Conservation (phyloP, 2,329 filamentous ascomycete species). For the Coniochaeta hoffmannii region DNA sequence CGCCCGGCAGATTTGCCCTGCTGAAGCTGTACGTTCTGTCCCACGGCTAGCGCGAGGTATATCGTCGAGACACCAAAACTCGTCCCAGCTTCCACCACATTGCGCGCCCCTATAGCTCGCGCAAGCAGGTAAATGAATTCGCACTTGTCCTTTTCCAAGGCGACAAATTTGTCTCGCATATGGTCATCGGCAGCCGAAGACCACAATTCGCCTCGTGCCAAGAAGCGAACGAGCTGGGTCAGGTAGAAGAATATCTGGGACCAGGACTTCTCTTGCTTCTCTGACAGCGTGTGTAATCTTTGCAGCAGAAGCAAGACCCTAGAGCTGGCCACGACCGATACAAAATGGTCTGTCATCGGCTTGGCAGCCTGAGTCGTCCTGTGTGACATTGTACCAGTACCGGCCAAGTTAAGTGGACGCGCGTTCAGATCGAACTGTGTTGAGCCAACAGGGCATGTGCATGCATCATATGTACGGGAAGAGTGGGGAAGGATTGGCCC, state of each 20-base stretch:
- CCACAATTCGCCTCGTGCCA: slow-evolving; percentile 10
- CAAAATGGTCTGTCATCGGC: background rate
- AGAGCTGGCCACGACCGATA: background rate
- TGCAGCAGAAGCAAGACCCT: background rate
- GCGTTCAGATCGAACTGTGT: no score
- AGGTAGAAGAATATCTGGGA: slow-evolving; percentile 20
- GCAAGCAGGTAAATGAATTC: background rate
- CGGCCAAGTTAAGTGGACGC: background rate
- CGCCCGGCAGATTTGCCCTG: background rate
- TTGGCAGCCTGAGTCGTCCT: background rate
- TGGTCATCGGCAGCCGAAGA: slow-evolving; percentile 8
- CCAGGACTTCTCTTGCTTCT: slow-evolving; percentile 15
- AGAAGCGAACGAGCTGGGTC: slow-evolving; percentile 13
- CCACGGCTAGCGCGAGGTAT: background rate
- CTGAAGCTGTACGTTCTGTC: background rate
- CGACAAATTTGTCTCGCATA: background rate
- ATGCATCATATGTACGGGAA: no score
- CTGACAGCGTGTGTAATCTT: background rate
- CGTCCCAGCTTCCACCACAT: background rate
- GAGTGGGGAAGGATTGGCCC: no score
- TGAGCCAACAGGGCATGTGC: no score
- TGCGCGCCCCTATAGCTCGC: background rate
- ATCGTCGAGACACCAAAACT: background rate
- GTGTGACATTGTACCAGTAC: background rate
- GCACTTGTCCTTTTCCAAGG: background rate